These are phyloP conservation scores for Rhamnella rubrinervis DNA, from an alignment of 331 rosid species.

Conservation along the genomic window DNA sequence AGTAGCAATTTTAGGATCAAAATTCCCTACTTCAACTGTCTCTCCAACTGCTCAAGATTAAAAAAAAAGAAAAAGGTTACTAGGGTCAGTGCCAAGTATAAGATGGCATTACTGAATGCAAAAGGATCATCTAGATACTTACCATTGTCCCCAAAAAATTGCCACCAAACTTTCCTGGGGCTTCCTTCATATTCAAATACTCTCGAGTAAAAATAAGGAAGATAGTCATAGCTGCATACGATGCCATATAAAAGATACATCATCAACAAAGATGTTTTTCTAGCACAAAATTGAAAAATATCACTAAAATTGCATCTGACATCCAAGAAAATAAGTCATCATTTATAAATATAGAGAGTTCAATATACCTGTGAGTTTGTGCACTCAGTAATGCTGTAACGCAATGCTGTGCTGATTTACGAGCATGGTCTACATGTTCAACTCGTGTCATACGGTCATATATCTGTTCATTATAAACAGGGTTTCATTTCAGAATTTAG, in stretches of 20 bases:
- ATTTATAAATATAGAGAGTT: slow-evolving; percentile 17
- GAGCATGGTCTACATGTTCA: slow-evolving; percentile 99
- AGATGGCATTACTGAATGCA: neutral
- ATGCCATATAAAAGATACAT: neutral
- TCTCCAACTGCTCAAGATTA: slow-evolving; percentile 74
- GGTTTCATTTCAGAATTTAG: slow-evolving; percentile 18
- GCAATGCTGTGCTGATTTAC: slow-evolving; percentile 85
- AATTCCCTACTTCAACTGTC: slow-evolving; percentile 84
- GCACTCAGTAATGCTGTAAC: slow-evolving; percentile 75
- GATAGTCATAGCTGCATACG: slow-evolving; percentile 76
- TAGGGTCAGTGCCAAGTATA: slow-evolving; percentile 3
- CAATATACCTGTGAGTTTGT: slow-evolving; percentile 54
- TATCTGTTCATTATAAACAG: slow-evolving; percentile 46
- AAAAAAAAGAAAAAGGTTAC: neutral
- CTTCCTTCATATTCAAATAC: slow-evolving; percentile 93
- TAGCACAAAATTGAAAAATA: slow-evolving; percentile 13
- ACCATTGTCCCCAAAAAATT: slow-evolving; percentile 92
- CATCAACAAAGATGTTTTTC: slow-evolving; percentile 21
- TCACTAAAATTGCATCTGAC: neutral
- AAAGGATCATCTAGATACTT: slow-evolving; percentile 13
- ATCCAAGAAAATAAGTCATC: slow-evolving; percentile 1
- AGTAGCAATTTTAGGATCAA: slow-evolving; percentile 90
- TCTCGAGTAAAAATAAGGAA: slow-evolving; percentile 91
- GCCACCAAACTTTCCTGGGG: slow-evolving; percentile 93
- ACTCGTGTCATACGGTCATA: slow-evolving; percentile 74